Percentiles rank a stretch among this genome's conserved stretches.
Conservation (phyloP, 495 filamentous ascomycete species). For the Talaromyces borbonicus region DNA sequence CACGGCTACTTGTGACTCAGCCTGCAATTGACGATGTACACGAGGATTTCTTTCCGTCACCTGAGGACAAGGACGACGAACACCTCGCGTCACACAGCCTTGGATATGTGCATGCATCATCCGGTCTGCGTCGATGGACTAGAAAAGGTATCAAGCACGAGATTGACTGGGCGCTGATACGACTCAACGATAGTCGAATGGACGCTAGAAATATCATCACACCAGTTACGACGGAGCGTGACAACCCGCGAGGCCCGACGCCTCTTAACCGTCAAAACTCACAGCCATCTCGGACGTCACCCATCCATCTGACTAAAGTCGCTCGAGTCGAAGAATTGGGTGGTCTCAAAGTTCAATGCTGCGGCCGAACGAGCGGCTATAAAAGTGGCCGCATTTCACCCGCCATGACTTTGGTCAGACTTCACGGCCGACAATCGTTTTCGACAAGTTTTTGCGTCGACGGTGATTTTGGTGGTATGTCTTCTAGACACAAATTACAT, state of each 20-base stretch:
- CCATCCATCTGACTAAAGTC: conserved; percentile 32
- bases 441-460: conserved; percentile 73
- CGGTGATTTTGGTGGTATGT: conserved; percentile 57
- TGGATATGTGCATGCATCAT: conserved; percentile 80
- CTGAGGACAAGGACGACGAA: conserved; percentile 55
- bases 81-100: conserved; percentile 69
- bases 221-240: conserved; percentile 20
- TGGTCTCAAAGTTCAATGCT: conserved; percentile 71
- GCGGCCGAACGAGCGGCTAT: conserved; percentile 82
- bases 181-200: conserved; percentile 60
- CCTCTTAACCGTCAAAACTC: conserved; percentile 14
- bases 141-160: conserved; percentile 67
- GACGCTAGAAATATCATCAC: conserved; percentile 60
- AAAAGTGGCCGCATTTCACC: conserved; percentile 66
- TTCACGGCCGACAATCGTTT: conserved; percentile 70
- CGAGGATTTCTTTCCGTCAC: conserved; percentile 61
- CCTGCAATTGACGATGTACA: conserved; percentile 80
- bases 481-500: background rate
- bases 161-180: conserved; percentile 91
- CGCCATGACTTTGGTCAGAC: conserved; percentile 69
- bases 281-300: conserved; percentile 14
- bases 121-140: conserved; percentile 66
- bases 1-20: conserved; percentile 67
- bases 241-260: background rate
- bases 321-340: conserved; percentile 48